Evolutionary conservation across 805 yeast species (phyloP).

Genomic region (Lipomyces chichibuensis): DNA sequence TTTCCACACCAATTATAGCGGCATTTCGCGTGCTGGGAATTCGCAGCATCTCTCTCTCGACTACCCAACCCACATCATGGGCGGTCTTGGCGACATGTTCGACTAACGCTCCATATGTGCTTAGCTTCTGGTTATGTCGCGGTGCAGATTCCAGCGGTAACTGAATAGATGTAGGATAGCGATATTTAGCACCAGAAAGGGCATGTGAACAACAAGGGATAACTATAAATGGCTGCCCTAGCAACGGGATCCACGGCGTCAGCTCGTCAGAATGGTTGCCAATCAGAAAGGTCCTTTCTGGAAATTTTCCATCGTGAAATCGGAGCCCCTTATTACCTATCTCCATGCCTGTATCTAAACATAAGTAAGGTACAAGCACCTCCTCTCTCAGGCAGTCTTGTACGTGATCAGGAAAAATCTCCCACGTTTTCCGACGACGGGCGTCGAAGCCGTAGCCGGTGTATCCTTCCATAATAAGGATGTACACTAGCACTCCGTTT

Average conservation of each 20-base stretch:
- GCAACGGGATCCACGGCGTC: conserved; percentile 91
- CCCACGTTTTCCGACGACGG: conserved; percentile 86
- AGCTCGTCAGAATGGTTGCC: conserved; percentile 96
- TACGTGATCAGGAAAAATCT: conserved; percentile 66
- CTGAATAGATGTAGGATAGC: conserved; percentile 52
- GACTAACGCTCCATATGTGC: conserved; percentile 79
- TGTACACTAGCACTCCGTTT: conserved; percentile 81
- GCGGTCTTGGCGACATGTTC: conserved; percentile 80
- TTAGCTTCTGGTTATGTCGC: conserved; percentile 38
- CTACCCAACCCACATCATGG: conserved; percentile 74
- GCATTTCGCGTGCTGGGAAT: conserved; percentile 95
- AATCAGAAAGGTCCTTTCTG: conserved; percentile 73
- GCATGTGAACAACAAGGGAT: conserved; percentile 96
- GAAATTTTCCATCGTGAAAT: conserved; percentile 47
- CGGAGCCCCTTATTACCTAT: not conserved
- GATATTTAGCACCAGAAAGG: conserved; percentile 69
- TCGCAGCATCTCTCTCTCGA: conserved; percentile 81
- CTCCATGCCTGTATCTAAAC: not conserved
- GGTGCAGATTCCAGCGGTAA: not conserved
- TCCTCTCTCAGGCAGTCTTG: conserved; percentile 67
- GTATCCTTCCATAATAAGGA: conserved; percentile 77
- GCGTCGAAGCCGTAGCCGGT: conserved; percentile 88
- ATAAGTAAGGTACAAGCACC: conserved; percentile 68
- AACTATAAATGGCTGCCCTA: conserved; percentile 80
- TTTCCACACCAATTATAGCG: conserved; percentile 74